Base-by-base conservation (phyloP, 257 asterid species). In the Solanum pennellii region DNA sequence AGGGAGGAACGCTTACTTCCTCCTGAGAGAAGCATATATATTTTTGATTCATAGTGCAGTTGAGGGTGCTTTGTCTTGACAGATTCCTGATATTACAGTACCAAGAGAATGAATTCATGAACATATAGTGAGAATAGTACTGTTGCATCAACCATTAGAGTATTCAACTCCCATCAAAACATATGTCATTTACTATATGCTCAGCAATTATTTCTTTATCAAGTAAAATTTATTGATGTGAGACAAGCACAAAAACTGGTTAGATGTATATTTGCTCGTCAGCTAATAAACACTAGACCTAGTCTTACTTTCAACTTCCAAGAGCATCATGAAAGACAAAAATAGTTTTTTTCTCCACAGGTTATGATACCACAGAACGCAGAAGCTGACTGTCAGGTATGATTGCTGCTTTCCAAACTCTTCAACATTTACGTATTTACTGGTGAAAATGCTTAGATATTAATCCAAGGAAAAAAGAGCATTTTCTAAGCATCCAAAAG, bases 41-140 rank as follows among this genome's bases (percentile, higher is more conserved):
- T 92, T 92, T 95, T 95, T 88, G 98, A 95, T 93, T 95, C 98
- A 52, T 95, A 95, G 83, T 94, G 98, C 89, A 95, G 96, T 87
- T 95, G 98, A 83, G 98, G 98, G 89, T 93, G 98, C 86, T 92
- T 94, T 87, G 98, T 95, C 92, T 92, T 94, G 87, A 91, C 94
- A n/a, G 96, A 76, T 91, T 95, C 98, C 98, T 96, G 95, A 83
- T 62, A 77, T 44, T 44, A 77, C 84, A 85, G 88, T 88, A 56
- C 59, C 35, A 87, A 62, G 74, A 68, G 90, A 25, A 83, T 62
- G 68, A 86, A 80, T 37, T 80, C 66, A 27, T 25, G 68, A 60
- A 52, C 25, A 42, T 27, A 60, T 31, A 23, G 59, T 84, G 82
- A 39, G 47, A 83, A 65, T 16, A 42, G 45, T 60, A 68, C 35